Percentiles rank a stretch among this genome's conserved stretches.
Conservation (phyloP, 805 yeast genomes). For the Saccharomycopsis fibuligera region DNA sequence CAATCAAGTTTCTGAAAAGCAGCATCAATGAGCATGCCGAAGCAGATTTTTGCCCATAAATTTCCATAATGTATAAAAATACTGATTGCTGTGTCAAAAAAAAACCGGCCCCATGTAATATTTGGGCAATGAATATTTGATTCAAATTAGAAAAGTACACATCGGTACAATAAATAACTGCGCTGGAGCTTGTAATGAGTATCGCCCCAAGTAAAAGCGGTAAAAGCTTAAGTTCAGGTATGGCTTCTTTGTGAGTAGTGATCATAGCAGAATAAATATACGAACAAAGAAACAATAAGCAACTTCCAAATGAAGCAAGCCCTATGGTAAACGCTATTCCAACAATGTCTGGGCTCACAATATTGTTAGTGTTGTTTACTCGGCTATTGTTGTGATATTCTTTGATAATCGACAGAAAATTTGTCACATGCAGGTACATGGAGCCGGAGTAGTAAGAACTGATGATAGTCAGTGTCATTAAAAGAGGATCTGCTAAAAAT, state of each 20-base stretch:
- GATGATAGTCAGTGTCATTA: slow-evolving; percentile 6
- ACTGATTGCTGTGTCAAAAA: slow-evolving; percentile 16
- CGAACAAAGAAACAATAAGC: not conserved
- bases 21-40: slow-evolving; percentile 13
- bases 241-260: not conserved
- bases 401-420: slow-evolving; percentile 12
- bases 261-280: not conserved
- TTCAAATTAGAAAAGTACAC: not conserved
- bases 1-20: slow-evolving; percentile 6
- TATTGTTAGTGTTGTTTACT: not conserved
- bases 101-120: slow-evolving; percentile 17
- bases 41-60: slow-evolving; percentile 14
- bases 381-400: not conserved
- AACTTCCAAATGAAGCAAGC: slow-evolving; percentile 5
- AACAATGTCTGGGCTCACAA: slow-evolving; percentile 6
- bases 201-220: slow-evolving; percentile 10
- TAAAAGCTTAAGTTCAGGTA: slow-evolving; percentile 14
- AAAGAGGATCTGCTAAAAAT: slow-evolving; percentile 9
- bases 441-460: slow-evolving; percentile 16
- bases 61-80: slow-evolving; percentile 14
- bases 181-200: slow-evolving; percentile 4
- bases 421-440: slow-evolving; percentile 17
- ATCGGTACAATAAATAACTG: slow-evolving; percentile 5
- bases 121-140: slow-evolving; percentile 1
- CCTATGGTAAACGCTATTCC: slow-evolving; percentile 14